phyloP scores from a whole-genome alignment of 352 stramenopile genomes.

The Phytophthora ramorum region DNA sequence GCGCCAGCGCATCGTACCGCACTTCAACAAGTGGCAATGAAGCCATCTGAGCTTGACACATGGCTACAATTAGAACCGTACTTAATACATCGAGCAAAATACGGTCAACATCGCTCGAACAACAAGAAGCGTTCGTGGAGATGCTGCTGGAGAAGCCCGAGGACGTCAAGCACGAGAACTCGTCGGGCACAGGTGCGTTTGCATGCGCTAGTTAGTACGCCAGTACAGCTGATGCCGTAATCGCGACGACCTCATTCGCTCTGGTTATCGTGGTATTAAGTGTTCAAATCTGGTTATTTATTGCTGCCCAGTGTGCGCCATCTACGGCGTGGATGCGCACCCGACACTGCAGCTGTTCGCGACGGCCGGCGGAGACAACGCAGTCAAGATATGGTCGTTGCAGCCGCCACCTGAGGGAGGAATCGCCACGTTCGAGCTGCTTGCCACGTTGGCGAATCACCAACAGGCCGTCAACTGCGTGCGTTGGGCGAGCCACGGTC shows the following conservation, averaged over 20 bases:
- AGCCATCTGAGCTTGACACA: constrained; percentile 7
- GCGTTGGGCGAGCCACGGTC: constrained; percentile 79
- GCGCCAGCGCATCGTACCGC: not conserved
- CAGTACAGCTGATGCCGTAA: not conserved
- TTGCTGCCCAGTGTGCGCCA: constrained; percentile 58
- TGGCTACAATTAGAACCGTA: constrained; percentile 29
- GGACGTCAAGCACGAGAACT: constrained; percentile 79
- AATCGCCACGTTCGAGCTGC: constrained; percentile 77
- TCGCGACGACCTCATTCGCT: not conserved
- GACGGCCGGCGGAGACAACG: constrained; percentile 83
- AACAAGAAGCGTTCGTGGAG: constrained; percentile 1
- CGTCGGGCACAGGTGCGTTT: constrained; percentile 63
- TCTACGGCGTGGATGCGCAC: constrained; percentile 88
- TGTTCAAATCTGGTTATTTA: constrained; percentile 2
- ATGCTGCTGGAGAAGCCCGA: constrained; percentile 89
- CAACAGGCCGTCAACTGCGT: constrained; percentile 90
- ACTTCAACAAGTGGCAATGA: constrained; percentile 15
- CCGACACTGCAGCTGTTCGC: constrained; percentile 75
- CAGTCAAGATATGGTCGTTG: constrained; percentile 88
- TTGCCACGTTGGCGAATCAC: constrained; percentile 83
- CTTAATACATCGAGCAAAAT: not conserved
- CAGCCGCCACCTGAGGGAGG: constrained; percentile 37
- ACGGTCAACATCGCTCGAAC: too few species aligned
- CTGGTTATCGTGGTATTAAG: constrained; percentile 12
- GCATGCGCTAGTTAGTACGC: not conserved